Evolutionary conservation across 495 filamentous ascomycete genomes (phyloP), one percentile per base, ranked within the genome.

Genomic region (Niebla homalea): DNA sequence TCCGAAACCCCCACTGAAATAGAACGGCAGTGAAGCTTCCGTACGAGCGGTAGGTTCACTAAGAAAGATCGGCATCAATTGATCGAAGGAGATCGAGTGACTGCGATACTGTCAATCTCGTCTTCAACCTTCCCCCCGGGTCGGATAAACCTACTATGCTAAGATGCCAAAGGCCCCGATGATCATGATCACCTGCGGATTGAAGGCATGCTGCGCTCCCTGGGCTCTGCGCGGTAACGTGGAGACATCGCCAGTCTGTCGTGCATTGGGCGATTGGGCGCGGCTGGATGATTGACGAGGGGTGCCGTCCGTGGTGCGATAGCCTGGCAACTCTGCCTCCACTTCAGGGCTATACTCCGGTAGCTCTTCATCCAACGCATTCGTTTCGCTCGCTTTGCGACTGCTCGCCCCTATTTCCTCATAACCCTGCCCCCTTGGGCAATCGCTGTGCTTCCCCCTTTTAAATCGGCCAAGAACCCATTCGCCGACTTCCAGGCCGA

Each of bases 111-210:
- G 36, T 52, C 35, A 56, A 65, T 12, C 7, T 10, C 11, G 25
- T 19, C 20, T 8, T 45, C 43, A 42, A n/a, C n/a, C n/a, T n/a
- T n/a, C n/a, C 45, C 46, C 26, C 53, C 45, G 46, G 22, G 46
- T 18, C 20, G 36, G 41, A 44, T 8, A 25, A 37, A 83, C 88
- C 78, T 77, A 95, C 86, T 94, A 96, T 53, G 92, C 92, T 25
- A 98, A 74, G 58, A 98, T 86, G 36, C 92, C 93, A 59, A 92
- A 94, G 46, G 80, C 85, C 43, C 89, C 64, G 54, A 97, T 94
- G 54, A 85, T 85, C 39, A 87, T 68, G 44, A 93, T 62, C 43
- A 97, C 84, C 45, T 89, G 86, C 57, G 67, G 75, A 16, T 84
- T 95, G 61, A 98, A 94, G 5, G 76, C 76, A 54, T 75, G 75